phyloP scores from a whole-genome alignment of 1,284 basidiomycete species.

The Wolfiporia cocos region DNA sequence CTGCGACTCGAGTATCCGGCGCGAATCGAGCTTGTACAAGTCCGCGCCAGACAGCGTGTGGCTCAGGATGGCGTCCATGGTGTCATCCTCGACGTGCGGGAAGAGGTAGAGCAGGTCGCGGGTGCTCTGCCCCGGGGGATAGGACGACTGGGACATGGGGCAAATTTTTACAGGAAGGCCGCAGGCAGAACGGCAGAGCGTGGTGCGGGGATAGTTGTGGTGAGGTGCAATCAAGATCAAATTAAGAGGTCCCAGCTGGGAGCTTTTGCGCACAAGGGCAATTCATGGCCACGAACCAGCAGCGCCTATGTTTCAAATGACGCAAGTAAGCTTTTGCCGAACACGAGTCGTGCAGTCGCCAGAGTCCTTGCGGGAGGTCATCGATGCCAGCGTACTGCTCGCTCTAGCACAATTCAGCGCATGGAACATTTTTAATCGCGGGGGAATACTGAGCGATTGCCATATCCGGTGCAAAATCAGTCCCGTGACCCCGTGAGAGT shows the following conservation, averaged over 20 bases:
- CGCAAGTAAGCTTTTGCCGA: too few species aligned
- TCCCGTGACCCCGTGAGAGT: slow-evolving; percentile 13
- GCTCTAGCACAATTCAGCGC: too few species aligned
- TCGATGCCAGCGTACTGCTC: too few species aligned
- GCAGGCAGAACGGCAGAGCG: background rate
- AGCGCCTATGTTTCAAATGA: too few species aligned
- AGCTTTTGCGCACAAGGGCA: background rate
- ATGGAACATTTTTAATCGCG: too few species aligned
- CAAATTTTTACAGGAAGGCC: background rate
- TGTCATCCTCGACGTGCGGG: slow-evolving; percentile 27
- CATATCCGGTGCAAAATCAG: too few species aligned
- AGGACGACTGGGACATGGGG: slow-evolving; percentile 10
- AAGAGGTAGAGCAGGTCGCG: slow-evolving; percentile 22
- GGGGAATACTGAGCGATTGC: too few species aligned
- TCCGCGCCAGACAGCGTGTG: slow-evolving; percentile 25
- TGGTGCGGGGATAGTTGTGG: background rate
- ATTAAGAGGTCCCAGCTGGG: background rate
- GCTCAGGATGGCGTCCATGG: slow-evolving; percentile 24
- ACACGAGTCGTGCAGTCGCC: too few species aligned
- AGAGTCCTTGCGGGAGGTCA: too few species aligned
- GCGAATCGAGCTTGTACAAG: slow-evolving; percentile 29
- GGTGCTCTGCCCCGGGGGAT: slow-evolving; percentile 16
- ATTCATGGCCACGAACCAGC: background rate
- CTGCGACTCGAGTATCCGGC: slow-evolving; percentile 24
- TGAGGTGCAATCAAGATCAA: background rate